Evolutionary conservation across 1,284 basidiomycete genomes (phyloP).

Genomic region (Malassezia slooffiae): DNA sequence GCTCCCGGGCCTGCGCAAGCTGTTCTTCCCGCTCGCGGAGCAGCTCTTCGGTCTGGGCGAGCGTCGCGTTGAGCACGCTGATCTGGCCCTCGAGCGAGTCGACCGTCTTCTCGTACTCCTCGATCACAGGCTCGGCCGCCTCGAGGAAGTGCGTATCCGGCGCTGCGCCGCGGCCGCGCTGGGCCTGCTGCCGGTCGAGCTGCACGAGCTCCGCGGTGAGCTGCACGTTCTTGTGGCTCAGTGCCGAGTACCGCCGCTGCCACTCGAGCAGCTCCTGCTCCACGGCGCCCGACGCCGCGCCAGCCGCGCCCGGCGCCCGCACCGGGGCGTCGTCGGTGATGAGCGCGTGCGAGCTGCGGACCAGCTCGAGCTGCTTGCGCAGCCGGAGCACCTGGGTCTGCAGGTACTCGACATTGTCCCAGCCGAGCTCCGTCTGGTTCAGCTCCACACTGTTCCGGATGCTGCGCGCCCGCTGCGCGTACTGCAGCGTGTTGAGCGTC

Average conservation of each 20-base stretch:
- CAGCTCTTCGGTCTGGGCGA: constrained; percentile 78
- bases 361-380: constrained; percentile 66
- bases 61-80: constrained; percentile 72
- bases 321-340: constrained; percentile 4
- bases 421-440: constrained; percentile 90
- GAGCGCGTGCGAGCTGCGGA: constrained; percentile 28
- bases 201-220: constrained; percentile 72
- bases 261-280: constrained; percentile 61
- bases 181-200: constrained; percentile 30
- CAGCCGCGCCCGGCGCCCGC: constrained; percentile 3
- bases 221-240: constrained; percentile 71
- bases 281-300: too few relatives aligned
- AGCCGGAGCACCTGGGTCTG: constrained; percentile 55
- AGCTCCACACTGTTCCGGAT: constrained; percentile 90
- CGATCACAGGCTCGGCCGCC: constrained; percentile 89
- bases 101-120: constrained; percentile 94
- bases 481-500: constrained; percentile 94
- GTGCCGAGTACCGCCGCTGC: constrained; percentile 68
- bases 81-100: constrained; percentile 87
- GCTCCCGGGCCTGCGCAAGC: constrained; percentile 50
- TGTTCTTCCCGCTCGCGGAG: constrained; percentile 79
- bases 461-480: constrained; percentile 90
- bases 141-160: constrained; percentile 72
- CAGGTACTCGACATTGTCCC: constrained; percentile 95
- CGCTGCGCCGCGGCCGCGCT: constrained; percentile 46